Base-by-base conservation (phyloP, 148 eudicot genomes). In the Nepenthes gracilis region DNA sequence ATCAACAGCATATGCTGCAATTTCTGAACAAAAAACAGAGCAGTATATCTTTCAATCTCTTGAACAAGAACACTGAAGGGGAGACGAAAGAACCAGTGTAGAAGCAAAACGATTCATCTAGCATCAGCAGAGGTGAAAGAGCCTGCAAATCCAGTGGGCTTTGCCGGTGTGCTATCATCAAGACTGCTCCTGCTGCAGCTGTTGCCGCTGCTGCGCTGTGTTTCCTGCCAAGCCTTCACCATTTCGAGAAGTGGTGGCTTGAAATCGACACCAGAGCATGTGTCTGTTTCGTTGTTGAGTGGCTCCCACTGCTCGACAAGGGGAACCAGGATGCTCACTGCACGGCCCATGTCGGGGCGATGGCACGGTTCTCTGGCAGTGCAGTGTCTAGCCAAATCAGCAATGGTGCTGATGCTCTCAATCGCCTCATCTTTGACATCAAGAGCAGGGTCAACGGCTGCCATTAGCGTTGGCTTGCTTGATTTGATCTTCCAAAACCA, bases 291-390 rank as follows among this genome's bases (percentile, higher is more conserved):
- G 36, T 70, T 77, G 23, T 43, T 63, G n/a, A 71, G 70, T 0
- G 96, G 96, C 65, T 67, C 81, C 96, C 96, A 88, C 40, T 66
- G 79, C 36, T 81, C 83, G 1, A 88, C 82, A 7, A 85, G 74
- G 23, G 77, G 83, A 48, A 66, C 54, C 3, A 88, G 69, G 34
- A 88, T 82, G 48, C 73, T 83, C 5, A 88, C 92, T 9, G 66
- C 85, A 47, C 83, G 80, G 2, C 83, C 89, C 96, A 88, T 88
- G 33, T 88, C 92, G 4, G 96, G 96, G 32, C 96, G 72, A 33
- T 85, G 96, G 62, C 72, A 77, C 6, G 92, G 89, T 32, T 85
- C 96, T 62, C 96, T 75, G 6, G 83, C 72, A 40, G 89, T 88
- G 74, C 96, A 88, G 35, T 83, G 83, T 35, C 96, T 89, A 9